Evolutionary conservation across 768 basidiomycete species (phyloP), one percentile per base, ranked within the genome.

Genomic region (Trametopsis cervina): DNA sequence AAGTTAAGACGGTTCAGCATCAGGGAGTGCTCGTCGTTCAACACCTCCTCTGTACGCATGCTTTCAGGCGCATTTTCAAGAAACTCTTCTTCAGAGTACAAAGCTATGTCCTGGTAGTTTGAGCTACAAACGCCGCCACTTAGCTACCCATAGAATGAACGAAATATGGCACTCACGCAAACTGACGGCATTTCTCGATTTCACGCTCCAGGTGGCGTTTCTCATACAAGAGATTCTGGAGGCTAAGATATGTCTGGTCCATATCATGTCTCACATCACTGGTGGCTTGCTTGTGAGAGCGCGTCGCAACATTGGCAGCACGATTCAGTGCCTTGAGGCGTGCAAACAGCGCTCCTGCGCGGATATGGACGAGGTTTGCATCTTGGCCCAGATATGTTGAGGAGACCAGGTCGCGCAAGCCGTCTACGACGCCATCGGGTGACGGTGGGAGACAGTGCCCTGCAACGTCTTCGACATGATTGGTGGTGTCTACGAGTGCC

Each of bases 131-230:
- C 33, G 22, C 9, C 18, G 24, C 42, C 20, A 46, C 9, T 10
- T 17, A 24, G 12, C 11, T 17, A 13, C 26, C 23, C 43, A 52
- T 39, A 46, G 37, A 38, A 24, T 38, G 43, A 38, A 20, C 20
- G 22, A 13, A 12, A 42, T 18, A 4, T 24, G 4, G 27, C 12
- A 74, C 87, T 58, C 62, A 92, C 89, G 86, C 88, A 60, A 91
- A 94, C 61, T 93, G 89, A 41, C 88, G 78, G 66, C 91, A 94
- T 62, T 92, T 91, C 57, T 89, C 86, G 27, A 94, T 94, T 68
- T 94, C 91, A 48, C 88, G 76, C 64, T 92, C 89, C 4, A 94
- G 78, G 59, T 94, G 89, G 22, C 89, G 76, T 61, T 88, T 89
- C 66, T 94, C 90, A 56, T 93, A 94, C 42, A 86, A 74, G 27